Evolutionary conservation across 1,284 basidiomycete genomes (phyloP).

Genomic region (Clitocybe nebularis): DNA sequence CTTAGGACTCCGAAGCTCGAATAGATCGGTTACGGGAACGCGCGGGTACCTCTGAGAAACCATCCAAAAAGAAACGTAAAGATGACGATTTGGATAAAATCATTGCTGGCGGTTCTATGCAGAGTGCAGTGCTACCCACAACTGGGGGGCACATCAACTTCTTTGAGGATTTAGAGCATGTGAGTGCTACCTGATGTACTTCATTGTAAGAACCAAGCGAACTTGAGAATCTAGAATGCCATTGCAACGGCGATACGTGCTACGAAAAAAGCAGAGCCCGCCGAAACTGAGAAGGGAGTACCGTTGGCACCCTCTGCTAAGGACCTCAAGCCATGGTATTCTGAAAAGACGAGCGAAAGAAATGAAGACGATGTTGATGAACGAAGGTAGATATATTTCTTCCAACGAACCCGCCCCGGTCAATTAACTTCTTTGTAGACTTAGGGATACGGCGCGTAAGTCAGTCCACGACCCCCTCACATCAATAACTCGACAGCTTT

Average conservation of each 20-base stretch:
- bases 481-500: conserved; percentile 66
- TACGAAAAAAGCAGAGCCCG: conserved; percentile 40
- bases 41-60: conserved; percentile 36
- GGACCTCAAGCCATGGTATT: conserved; percentile 79
- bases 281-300: conserved; percentile 65
- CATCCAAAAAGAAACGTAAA: conserved; percentile 32
- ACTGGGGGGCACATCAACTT: conserved; percentile 69
- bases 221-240: conserved; percentile 30
- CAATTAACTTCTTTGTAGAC: conserved; percentile 31
- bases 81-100: conserved; percentile 38
- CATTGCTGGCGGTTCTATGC: conserved; percentile 25
- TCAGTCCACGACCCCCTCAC: conserved; percentile 67
- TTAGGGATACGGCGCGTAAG: conserved; percentile 60
- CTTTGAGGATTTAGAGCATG: conserved; percentile 72
- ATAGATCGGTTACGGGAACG: conserved; percentile 62
- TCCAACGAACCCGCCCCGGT: background rate
- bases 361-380: conserved; percentile 31
- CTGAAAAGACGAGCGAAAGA: conserved; percentile 27
- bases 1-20: conserved; percentile 83
- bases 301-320: conserved; percentile 68
- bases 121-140: conserved; percentile 39
- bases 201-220: background rate
- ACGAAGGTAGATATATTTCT: conserved; percentile 22
- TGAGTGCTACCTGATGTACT: conserved; percentile 21
- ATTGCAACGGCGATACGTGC: conserved; percentile 42